phyloP scores from a whole-genome alignment of 1,284 basidiomycete species.

The Cutaneotrichosporon spelunceum region DNA sequence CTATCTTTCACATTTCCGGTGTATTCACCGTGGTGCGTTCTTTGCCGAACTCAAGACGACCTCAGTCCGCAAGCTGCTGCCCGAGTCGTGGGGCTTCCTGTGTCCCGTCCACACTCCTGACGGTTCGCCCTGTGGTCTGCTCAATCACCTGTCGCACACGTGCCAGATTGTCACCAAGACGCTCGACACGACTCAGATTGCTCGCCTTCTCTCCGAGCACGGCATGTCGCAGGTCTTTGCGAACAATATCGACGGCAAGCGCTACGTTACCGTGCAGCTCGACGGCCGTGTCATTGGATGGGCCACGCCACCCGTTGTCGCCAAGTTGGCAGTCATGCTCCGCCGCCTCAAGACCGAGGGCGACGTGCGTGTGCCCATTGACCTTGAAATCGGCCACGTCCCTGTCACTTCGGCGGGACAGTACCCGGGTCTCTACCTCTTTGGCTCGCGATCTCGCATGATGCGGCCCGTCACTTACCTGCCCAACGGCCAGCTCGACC shows the following conservation, averaged over 20 bases:
- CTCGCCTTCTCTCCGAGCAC: constrained; percentile 74
- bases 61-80: constrained; percentile 91
- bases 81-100: constrained; percentile 98
- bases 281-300: constrained; percentile 96
- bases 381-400: constrained; percentile 93
- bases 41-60: constrained; percentile 99
- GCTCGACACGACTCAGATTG: constrained; percentile 73
- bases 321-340: constrained; percentile 75
- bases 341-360: constrained; percentile 96
- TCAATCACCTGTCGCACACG: constrained; percentile 93
- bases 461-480: constrained; percentile 97
- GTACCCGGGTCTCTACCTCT: constrained; percentile 94
- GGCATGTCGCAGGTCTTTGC: constrained; percentile 93
- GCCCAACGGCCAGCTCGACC: constrained; percentile 79
- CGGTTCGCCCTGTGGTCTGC: constrained; percentile 93
- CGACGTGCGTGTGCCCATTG: constrained; percentile 75
- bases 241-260: constrained; percentile 69
- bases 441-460: constrained; percentile 85
- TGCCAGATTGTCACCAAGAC: constrained; percentile 85
- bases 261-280: constrained; percentile 83
- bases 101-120: constrained; percentile 99
- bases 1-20: constrained; percentile 97
- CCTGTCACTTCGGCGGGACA: constrained; percentile 88
- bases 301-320: constrained; percentile 72
- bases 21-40: constrained; percentile 98